Evolutionary conservation across 257 asterid genomes (phyloP).

Genomic region (Solanum gracilifrons): DNA sequence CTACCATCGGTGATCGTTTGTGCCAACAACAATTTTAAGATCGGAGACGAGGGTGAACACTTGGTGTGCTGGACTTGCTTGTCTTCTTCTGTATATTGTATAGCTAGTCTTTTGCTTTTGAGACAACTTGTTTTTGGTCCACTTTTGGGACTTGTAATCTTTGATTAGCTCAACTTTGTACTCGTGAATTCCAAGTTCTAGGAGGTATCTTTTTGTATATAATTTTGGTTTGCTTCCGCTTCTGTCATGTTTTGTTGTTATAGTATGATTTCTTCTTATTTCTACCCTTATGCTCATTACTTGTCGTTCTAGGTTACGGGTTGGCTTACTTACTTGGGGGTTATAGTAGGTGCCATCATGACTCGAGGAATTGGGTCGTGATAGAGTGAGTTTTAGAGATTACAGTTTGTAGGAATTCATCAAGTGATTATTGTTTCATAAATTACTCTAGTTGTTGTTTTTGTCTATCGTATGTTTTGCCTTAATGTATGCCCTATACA

Average conservation of each 20-base stretch:
- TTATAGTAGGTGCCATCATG: no score
- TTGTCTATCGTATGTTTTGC: background rate
- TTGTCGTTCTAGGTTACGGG: no score
- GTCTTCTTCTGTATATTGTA: no score
- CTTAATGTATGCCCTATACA: background rate
- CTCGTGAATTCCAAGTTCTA: background rate
- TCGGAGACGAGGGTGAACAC: background rate
- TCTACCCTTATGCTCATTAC: no score
- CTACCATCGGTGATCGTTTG: no score
- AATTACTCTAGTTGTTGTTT: no score
- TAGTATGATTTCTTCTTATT: no score
- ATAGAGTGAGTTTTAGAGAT: background rate
- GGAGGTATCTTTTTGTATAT: background rate
- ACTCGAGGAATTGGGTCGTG: no score
- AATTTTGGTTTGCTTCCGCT: background rate
- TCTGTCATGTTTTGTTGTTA: no score
- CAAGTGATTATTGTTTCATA: background rate
- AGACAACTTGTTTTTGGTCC: background rate
- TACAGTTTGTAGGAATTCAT: background rate
- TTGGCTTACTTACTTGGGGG: accelerated
- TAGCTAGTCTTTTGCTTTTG: no score
- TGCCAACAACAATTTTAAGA: no score
- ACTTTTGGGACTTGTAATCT: background rate
- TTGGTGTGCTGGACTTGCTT: background rate
- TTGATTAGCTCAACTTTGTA: background rate